Percentiles rank a stretch among this genome's conserved stretches.
Evolutionary conservation across 169 alveolate species (phyloP).

Genomic region (Babesia sp.): DNA sequence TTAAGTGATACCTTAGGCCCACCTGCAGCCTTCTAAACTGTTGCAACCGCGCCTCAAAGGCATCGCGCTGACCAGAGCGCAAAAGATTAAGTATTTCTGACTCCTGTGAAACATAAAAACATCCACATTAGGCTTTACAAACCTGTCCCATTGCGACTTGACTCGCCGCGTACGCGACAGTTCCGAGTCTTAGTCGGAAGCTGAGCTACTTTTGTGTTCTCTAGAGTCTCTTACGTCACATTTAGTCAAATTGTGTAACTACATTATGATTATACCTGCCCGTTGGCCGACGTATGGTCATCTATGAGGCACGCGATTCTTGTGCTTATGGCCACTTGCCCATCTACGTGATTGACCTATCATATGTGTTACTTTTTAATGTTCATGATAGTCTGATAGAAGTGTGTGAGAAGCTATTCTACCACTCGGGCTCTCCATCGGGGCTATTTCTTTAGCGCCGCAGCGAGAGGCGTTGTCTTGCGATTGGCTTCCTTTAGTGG

Average conservation of each 20-base stretch:
- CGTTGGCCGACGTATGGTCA: not conserved
- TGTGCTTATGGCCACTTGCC: not conserved
- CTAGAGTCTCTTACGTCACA: not conserved
- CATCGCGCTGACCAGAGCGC: conserved; percentile 43
- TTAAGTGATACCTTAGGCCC: not conserved
- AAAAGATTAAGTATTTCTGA: conserved; percentile 53
- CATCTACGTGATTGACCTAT: too few relatives aligned
- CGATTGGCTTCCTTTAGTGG: too few relatives aligned
- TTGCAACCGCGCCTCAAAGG: conserved; percentile 57
- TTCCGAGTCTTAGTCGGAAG: not conserved
- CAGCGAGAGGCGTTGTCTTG: too few relatives aligned
- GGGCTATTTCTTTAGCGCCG: too few relatives aligned
- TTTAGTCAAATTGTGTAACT: not conserved
- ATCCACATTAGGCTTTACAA: not conserved
- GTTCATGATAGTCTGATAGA: too few relatives aligned
- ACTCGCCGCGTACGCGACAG: not conserved
- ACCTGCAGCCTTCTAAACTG: conserved; percentile 61
- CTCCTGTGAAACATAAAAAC: conserved; percentile 23
- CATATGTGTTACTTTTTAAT: too few relatives aligned
- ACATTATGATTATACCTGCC: not conserved
- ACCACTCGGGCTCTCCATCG: too few relatives aligned
- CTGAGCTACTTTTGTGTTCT: not conserved
- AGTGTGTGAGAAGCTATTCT: too few relatives aligned
- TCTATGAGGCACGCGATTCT: not conserved
- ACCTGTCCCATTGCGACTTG: conserved; percentile 4